phyloP scores from a whole-genome alignment of 2,329 filamentous ascomycete genomes.

The Cladosporium phlei region DNA sequence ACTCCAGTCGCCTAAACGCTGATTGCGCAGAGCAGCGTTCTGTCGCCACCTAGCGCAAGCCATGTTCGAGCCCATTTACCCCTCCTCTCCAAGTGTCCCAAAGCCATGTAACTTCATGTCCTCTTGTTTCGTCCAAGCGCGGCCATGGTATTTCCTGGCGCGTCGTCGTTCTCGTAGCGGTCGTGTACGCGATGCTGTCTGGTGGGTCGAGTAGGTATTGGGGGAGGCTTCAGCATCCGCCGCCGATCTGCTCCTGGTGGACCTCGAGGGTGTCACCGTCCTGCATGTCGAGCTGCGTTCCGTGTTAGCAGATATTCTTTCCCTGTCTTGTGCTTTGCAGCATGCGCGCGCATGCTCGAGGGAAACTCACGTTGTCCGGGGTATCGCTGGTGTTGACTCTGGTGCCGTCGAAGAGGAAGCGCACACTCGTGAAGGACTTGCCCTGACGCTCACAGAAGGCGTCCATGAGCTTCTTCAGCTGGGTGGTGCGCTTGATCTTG shows the following conservation, averaged over 20 bases:
- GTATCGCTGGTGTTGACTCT: conserved; percentile 85
- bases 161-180: conserved; percentile 8
- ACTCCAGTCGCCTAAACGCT: neutral
- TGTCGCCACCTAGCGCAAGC: too few relatives aligned
- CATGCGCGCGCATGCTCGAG: too few relatives aligned
- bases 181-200: conserved; percentile 6
- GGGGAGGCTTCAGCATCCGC: conserved; percentile 40
- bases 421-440: conserved; percentile 76
- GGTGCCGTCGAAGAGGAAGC: conserved; percentile 94
- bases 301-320: neutral
- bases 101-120: neutral
- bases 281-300: conserved; percentile 79
- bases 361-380: conserved; percentile 81
- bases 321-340: too few relatives aligned
- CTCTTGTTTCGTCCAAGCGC: conserved; percentile 1
- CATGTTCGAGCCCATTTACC: neutral
- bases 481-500: conserved; percentile 97
- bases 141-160: neutral
- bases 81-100: neutral
- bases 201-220: neutral
- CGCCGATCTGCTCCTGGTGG: conserved; percentile 93
- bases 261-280: conserved; percentile 96
- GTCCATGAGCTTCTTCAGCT: conserved; percentile 95
- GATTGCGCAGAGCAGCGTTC: too few relatives aligned
- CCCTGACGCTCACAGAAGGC: conserved; percentile 96